Conservation (phyloP, 345 rosid species). For the Acer saccharum region DNA sequence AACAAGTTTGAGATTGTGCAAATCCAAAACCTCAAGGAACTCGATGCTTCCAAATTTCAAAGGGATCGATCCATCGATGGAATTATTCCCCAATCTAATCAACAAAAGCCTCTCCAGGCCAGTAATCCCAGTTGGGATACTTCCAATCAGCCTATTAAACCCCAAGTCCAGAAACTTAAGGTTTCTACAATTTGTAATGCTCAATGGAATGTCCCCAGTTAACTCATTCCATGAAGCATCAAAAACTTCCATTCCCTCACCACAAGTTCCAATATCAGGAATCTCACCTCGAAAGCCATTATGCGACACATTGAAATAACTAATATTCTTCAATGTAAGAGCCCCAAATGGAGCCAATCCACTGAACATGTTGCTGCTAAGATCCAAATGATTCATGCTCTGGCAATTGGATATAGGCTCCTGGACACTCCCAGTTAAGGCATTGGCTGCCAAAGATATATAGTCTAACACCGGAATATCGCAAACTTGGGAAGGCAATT, state of each 20-base stretch:
- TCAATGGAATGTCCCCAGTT: constrained; percentile 59
- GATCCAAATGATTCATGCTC: constrained; percentile 62
- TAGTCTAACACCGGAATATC: constrained; percentile 58
- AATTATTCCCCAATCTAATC: constrained; percentile 73
- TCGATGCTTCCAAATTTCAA: constrained; percentile 62
- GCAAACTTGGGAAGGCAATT: constrained; percentile 63
- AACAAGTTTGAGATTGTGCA: constrained; percentile 69
- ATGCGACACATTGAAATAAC: constrained; percentile 67
- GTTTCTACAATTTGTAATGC: constrained; percentile 65
- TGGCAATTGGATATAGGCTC: constrained; percentile 59
- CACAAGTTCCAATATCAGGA: constrained; percentile 54
- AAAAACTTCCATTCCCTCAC: constrained; percentile 55
- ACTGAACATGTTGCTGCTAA: constrained; percentile 67
- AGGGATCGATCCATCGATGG: constrained; percentile 64
- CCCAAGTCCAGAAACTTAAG: constrained; percentile 80
- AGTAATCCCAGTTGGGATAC: constrained; percentile 54
- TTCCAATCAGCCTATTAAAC: constrained; percentile 70
- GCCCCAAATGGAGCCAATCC: constrained; percentile 74
- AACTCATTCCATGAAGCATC: constrained; percentile 80
- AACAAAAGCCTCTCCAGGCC: constrained; percentile 59
- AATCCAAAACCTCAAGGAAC: constrained; percentile 69
- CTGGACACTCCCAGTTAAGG: constrained; percentile 60
- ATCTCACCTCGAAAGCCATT: constrained; percentile 72
- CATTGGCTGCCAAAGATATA: constrained; percentile 67
- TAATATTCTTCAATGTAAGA: constrained; percentile 58